Conservation (phyloP, 257 asterid species). For the Coffea canephora region DNA sequence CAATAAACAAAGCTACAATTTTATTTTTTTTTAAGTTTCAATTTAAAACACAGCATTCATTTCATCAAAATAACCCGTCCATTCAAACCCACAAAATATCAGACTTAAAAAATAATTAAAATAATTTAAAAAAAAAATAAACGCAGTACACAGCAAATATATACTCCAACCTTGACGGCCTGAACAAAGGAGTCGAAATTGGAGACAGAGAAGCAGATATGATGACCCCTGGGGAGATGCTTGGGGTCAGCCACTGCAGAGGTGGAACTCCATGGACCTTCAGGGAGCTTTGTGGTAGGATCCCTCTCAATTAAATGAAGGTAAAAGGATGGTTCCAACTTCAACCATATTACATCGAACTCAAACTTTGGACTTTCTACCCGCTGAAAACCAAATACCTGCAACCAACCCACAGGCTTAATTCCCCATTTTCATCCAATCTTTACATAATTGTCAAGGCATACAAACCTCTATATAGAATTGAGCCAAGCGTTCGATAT, state of each 20-base stretch:
- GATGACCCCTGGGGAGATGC: constrained; percentile 75
- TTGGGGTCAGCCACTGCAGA: constrained; percentile 55
- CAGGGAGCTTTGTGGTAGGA: constrained; percentile 64
- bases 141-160: neutral
- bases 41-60: neutral
- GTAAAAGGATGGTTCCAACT: constrained; percentile 53
- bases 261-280: constrained; percentile 68
- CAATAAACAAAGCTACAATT: no score
- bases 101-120: neutral
- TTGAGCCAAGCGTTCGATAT: constrained; percentile 66
- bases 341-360: constrained; percentile 79
- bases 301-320: constrained; percentile 90
- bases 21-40: no score
- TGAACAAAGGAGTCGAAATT: constrained; percentile 62
- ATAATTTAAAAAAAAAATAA: neutral
- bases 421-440: constrained; percentile 9
- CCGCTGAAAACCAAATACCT: constrained; percentile 80
- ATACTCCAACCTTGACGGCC: constrained; percentile 51
- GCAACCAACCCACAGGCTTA: constrained; percentile 1
- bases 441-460: neutral
- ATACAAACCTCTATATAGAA: constrained; percentile 66
- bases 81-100: neutral
- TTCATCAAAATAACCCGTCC: neutral
- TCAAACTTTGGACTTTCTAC: constrained; percentile 67
- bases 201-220: constrained; percentile 69